phyloP scores from a whole-genome alignment of 2,329 filamentous ascomycete genomes.

The Huntiella abstrusa region DNA sequence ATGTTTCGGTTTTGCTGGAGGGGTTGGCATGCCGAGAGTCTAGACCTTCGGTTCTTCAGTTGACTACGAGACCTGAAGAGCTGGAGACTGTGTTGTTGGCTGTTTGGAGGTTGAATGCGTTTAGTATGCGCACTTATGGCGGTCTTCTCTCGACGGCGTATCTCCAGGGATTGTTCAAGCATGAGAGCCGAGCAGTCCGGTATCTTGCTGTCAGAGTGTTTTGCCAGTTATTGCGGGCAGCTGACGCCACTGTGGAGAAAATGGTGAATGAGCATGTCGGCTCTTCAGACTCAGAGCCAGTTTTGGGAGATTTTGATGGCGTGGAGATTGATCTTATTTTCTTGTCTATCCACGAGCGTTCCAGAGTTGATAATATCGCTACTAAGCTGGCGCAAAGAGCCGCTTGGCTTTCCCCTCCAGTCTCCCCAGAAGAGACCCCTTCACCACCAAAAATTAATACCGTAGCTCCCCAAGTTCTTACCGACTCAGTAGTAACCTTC shows the following conservation, averaged over 20 bases:
- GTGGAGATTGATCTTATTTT: slow-evolving; percentile 62
- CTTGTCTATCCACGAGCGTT: slow-evolving; percentile 38
- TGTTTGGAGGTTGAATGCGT: slow-evolving; percentile 60
- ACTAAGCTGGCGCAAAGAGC: slow-evolving; percentile 3
- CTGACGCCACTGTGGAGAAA: slow-evolving; percentile 58
- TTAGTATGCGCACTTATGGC: slow-evolving; percentile 51
- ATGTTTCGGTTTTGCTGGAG: slow-evolving; percentile 56
- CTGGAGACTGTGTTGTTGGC: slow-evolving; percentile 37
- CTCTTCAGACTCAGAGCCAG: slow-evolving; percentile 34
- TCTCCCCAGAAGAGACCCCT: slow-evolving; percentile 7
- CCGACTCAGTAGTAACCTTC: slow-evolving; percentile 43
- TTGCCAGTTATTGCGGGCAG: slow-evolving; percentile 57
- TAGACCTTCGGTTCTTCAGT: slow-evolving; percentile 6
- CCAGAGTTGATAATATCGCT: slow-evolving; percentile 24
- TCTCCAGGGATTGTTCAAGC: slow-evolving; percentile 49
- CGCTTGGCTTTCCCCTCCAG: not conserved
- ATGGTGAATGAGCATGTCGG: slow-evolving; percentile 51
- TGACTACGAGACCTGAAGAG: slow-evolving; percentile 9
- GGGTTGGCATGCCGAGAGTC: not conserved
- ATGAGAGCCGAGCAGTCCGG: slow-evolving; percentile 41
- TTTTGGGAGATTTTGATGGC: slow-evolving; percentile 60
- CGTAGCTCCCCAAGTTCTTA: slow-evolving; percentile 27
- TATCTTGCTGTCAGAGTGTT: slow-evolving; percentile 72
- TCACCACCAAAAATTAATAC: slow-evolving; percentile 11
- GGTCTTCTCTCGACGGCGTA: slow-evolving; percentile 43